phyloP scores from a whole-genome alignment of 192 early-diverging fungal species.

The Martensiomyces pterosporus region DNA sequence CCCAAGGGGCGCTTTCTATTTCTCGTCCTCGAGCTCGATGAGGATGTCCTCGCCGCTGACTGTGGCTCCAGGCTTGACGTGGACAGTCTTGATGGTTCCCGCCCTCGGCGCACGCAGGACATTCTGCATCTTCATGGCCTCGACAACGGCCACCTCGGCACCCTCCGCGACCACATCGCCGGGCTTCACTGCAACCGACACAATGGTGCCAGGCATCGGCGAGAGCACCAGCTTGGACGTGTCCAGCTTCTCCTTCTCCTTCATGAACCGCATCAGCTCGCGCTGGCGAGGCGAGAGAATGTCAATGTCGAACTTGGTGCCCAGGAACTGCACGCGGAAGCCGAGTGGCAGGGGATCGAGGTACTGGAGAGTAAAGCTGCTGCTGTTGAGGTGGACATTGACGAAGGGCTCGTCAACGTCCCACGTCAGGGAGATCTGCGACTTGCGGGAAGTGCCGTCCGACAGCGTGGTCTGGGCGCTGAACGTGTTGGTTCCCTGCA shows the following conservation, averaged over 20 bases:
- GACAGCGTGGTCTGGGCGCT: constrained; percentile 2
- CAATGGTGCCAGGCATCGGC: constrained; percentile 91
- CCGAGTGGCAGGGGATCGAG: constrained; percentile 69
- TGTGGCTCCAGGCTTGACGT: constrained; percentile 64
- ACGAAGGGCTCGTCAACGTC: constrained; percentile 69
- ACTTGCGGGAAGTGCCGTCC: constrained; percentile 18
- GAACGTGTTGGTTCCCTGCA: constrained; percentile 33
- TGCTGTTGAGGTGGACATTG: constrained; percentile 36
- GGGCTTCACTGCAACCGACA: constrained; percentile 73
- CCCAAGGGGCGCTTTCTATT: background rate
- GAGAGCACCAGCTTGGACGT: constrained; percentile 68
- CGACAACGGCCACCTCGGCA: constrained; percentile 77
- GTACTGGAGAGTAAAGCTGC: constrained; percentile 63
- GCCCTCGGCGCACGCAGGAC: constrained; percentile 72
- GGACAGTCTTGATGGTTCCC: constrained; percentile 74
- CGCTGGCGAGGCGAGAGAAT: constrained; percentile 61
- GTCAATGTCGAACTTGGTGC: constrained; percentile 77
- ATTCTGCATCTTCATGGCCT: constrained; percentile 99
- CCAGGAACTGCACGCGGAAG: constrained; percentile 74
- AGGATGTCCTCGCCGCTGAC: constrained; percentile 78
- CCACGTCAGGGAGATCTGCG: constrained; percentile 59
- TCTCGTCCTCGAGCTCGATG: constrained; percentile 59
- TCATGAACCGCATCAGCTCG: constrained; percentile 66
- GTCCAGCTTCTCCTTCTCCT: constrained; percentile 69
- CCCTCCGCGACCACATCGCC: constrained; percentile 82